These are phyloP conservation scores for Ophiostoma himal-ulmi DNA, from an alignment of 2,329 filamentous ascomycete genomes.

Conservation along the genomic window DNA sequence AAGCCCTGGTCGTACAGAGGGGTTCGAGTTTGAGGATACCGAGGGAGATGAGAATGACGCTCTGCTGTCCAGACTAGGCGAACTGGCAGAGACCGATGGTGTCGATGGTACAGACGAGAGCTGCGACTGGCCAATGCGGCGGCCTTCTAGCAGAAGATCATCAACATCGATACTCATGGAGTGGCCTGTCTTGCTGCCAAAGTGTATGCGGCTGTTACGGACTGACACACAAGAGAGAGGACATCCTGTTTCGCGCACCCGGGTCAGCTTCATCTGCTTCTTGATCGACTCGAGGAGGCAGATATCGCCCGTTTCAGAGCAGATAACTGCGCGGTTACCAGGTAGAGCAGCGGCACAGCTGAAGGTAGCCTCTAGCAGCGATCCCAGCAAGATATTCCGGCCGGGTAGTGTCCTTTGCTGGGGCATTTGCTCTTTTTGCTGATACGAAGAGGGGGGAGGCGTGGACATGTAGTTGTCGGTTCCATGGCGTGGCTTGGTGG, in stretches of 20 bases:
- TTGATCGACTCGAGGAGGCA: slow-evolving; percentile 76
- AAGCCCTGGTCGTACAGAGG: slow-evolving; percentile 42
- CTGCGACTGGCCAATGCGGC: slow-evolving; percentile 14
- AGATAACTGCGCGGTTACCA: slow-evolving; percentile 69
- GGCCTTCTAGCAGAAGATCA: slow-evolving; percentile 36
- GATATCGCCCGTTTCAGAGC: slow-evolving; percentile 82
- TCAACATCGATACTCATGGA: slow-evolving; percentile 50
- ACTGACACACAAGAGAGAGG: slow-evolving; percentile 61
- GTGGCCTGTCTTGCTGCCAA: slow-evolving; percentile 62
- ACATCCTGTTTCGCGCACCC: slow-evolving; percentile 62
- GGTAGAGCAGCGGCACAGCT: slow-evolving; percentile 68
- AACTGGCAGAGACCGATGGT: neutral
- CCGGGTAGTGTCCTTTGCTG: slow-evolving; percentile 69
- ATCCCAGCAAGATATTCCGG: slow-evolving; percentile 79
- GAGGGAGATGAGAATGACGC: neutral
- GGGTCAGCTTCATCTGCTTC: slow-evolving; percentile 63
- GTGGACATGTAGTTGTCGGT: slow-evolving; percentile 41
- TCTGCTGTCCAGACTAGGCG: slow-evolving; percentile 5
- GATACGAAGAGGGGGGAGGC: slow-evolving; percentile 33
- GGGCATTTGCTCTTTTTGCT: slow-evolving; percentile 15
- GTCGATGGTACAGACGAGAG: neutral
- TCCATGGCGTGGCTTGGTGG: slow-evolving; percentile 55
- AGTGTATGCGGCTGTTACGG: slow-evolving; percentile 53
- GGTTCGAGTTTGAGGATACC: slow-evolving; percentile 30
- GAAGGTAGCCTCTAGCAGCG: slow-evolving; percentile 77